phyloP scores from a whole-genome alignment of 202 grass and related monocot genomes.

The Setaria italica region DNA sequence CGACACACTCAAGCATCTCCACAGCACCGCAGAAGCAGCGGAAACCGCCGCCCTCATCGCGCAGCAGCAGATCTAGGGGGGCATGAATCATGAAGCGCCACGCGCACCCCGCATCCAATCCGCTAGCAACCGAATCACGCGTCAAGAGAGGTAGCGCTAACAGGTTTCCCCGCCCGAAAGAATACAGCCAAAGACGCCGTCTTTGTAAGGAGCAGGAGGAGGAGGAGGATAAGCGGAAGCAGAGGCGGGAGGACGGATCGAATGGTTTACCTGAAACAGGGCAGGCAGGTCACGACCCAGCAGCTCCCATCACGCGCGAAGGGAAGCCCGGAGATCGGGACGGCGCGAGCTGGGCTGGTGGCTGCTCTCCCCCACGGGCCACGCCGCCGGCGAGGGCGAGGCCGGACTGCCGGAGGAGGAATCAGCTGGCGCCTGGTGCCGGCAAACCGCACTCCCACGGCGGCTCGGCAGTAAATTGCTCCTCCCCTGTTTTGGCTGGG shows the following conservation, averaged over 20 bases:
- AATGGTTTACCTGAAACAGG: constrained; percentile 3
- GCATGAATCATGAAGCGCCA: too few species aligned
- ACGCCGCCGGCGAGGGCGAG: not conserved
- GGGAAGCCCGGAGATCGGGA: not conserved
- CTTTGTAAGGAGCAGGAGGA: not conserved
- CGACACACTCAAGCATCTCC: not conserved
- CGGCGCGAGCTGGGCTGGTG: not conserved
- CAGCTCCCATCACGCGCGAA: not conserved
- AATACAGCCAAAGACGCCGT: not conserved
- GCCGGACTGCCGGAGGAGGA: not conserved
- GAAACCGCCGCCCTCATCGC: not conserved
- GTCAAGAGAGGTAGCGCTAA: not conserved
- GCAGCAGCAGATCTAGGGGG: not conserved
- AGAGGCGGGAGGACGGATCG: too few species aligned
- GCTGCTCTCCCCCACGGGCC: not conserved
- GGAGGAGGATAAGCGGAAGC: not conserved
- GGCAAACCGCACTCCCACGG: not conserved
- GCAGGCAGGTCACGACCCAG: not conserved
- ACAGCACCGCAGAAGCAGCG: not conserved
- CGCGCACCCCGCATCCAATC: too few species aligned
- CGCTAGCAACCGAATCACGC: not conserved
- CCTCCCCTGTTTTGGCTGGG: not conserved
- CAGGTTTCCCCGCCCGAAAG: too few species aligned
- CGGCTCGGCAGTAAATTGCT: not conserved
- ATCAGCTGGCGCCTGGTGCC: constrained; percentile 6